Conservation (phyloP, 2,329 filamentous ascomycete genomes). For the Xylaria sp. region DNA sequence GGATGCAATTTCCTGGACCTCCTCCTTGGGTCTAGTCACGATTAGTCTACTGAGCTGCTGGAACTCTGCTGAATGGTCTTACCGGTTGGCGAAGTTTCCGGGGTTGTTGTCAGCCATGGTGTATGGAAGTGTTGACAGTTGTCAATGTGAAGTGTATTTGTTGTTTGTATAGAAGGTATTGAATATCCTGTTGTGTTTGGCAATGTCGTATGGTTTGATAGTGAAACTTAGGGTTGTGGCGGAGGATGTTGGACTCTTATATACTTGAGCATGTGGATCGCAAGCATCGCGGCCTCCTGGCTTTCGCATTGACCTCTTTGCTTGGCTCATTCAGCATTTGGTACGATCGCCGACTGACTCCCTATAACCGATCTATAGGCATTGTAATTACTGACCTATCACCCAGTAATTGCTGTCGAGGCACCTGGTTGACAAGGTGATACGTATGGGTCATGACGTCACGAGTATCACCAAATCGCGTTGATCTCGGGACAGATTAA, state of each 20-base stretch:
- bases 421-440: not conserved
- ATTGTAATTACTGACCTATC: not conserved
- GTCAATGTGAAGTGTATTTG: not conserved
- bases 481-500: not conserved
- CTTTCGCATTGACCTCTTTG: not conserved
- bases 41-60: not conserved
- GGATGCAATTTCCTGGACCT: slow-evolving; percentile 31
- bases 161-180: not conserved
- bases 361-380: not conserved
- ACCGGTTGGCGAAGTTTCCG: slow-evolving; percentile 37
- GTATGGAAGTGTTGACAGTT: not conserved
- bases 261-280: no score
- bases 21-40: slow-evolving; percentile 27
- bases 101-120: slow-evolving; percentile 29
- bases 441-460: not conserved
- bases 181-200: not conserved
- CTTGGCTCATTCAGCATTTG: not conserved
- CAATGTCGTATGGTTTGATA: no score
- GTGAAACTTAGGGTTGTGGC: no score
- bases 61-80: not conserved
- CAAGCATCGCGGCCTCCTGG: no score
- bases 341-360: not conserved
- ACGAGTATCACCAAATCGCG: not conserved
- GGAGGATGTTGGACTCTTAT: no score
- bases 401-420: not conserved